Evolutionary conservation across 345 rosid genomes (phyloP).

Genomic region (Syzygium aromaticum): DNA sequence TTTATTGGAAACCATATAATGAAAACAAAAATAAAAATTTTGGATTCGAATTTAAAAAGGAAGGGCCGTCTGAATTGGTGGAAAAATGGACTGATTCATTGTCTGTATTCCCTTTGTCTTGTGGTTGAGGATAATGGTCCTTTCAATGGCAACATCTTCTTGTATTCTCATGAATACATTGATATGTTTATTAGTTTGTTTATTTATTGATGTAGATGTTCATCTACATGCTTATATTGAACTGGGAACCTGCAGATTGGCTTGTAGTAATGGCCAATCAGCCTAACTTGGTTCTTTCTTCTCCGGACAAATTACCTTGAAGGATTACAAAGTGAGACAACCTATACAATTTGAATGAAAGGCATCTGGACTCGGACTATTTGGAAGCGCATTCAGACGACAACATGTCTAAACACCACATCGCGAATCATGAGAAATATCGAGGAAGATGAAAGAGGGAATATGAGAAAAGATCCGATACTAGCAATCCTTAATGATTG

Average conservation of each 20-base stretch:
- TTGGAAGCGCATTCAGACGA: not conserved
- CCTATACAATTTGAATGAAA: not conserved
- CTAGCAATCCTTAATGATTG: not conserved
- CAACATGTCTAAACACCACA: not conserved
- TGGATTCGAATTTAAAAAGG: not conserved
- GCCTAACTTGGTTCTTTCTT: not conserved
- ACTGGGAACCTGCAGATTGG: not conserved
- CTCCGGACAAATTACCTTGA: not conserved
- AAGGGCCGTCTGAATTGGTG: not conserved
- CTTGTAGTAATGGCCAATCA: not conserved
- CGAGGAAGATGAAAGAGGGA: not conserved
- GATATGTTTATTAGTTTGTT: not conserved
- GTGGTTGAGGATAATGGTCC: not conserved
- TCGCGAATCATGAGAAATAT: not conserved
- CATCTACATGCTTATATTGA: not conserved
- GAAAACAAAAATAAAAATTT: not conserved
- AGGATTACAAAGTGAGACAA: not conserved
- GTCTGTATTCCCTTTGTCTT: not conserved
- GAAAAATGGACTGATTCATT: not conserved
- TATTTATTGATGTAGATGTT: not conserved
- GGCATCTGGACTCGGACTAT: not conserved
- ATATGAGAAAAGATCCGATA: not conserved
- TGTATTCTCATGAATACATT: not conserved
- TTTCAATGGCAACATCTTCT: not conserved
- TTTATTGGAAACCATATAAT: not conserved